A percentile compares a stretch with the other conserved stretches of the same genome.
Evolutionary conservation across 2,329 filamentous ascomycete genomes (phyloP).

Genomic region (Penicillium sumatraense): DNA sequence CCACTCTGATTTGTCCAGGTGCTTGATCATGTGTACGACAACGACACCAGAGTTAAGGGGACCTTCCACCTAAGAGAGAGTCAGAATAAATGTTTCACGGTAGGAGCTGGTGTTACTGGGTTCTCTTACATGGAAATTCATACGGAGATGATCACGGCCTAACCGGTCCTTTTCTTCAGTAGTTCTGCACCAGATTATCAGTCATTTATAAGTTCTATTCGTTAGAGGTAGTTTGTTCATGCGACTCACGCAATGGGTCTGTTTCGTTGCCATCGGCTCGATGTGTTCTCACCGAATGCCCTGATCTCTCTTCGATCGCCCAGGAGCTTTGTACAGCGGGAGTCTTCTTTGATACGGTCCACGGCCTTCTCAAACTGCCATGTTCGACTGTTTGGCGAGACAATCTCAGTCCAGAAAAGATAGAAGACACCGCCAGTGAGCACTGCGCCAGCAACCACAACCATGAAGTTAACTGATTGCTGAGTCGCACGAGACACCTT

Average conservation of each 20-base stretch:
- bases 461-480: slow-evolving; percentile 83
- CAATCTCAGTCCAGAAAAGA: slow-evolving; percentile 79
- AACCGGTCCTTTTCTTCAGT: slow-evolving; percentile 70
- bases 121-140: slow-evolving; percentile 78
- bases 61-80: slow-evolving; percentile 69
- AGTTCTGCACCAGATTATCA: slow-evolving; percentile 53
- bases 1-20: slow-evolving; percentile 67
- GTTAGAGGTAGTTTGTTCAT: too few relatives aligned
- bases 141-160: slow-evolving; percentile 78
- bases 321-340: slow-evolving; percentile 72
- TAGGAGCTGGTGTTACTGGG: not conserved
- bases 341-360: slow-evolving; percentile 74
- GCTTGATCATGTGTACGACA: slow-evolving; percentile 76
- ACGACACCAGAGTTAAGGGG: slow-evolving; percentile 74
- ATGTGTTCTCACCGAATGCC: slow-evolving; percentile 80
- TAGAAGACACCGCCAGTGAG: slow-evolving; percentile 80
- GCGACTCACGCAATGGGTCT: slow-evolving; percentile 56
- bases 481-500: slow-evolving; percentile 86
- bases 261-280: slow-evolving; percentile 77
- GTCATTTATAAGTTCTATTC: not conserved
- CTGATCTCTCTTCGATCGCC: slow-evolving; percentile 76
- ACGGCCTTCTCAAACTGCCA: slow-evolving; percentile 87
- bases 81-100: not conserved
- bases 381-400: slow-evolving; percentile 82
- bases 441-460: slow-evolving; percentile 74